A percentile compares a stretch with the other conserved stretches of the same genome.
Conservation (phyloP, 768 basidiomycete species). For the Xerocomellus chrysenteron region DNA sequence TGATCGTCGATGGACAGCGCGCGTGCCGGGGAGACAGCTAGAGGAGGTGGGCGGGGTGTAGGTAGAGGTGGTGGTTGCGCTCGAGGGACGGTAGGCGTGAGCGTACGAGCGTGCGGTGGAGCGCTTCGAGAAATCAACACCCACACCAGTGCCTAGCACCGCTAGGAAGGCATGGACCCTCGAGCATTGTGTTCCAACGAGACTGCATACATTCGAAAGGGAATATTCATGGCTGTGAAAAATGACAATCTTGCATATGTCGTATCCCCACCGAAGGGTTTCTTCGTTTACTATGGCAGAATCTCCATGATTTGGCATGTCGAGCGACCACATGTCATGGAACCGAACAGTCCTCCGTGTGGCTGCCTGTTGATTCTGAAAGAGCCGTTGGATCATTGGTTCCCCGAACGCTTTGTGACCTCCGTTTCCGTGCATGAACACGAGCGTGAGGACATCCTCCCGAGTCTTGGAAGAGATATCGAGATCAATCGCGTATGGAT, state of each 20-base stretch:
- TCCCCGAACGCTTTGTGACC: constrained; percentile 12
- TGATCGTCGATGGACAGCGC: too few relatives aligned
- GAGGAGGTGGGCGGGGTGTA: too few relatives aligned
- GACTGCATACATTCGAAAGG: not conserved
- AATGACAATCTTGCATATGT: too few relatives aligned
- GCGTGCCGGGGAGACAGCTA: too few relatives aligned
- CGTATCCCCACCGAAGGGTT: too few relatives aligned
- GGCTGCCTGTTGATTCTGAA: not conserved
- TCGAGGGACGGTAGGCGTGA: too few relatives aligned
- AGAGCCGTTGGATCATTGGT: not conserved
- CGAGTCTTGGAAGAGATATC: not conserved
- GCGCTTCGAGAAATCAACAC: constrained; percentile 12
- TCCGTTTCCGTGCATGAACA: constrained; percentile 2
- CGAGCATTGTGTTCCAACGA: constrained; percentile 8
- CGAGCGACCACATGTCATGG: constrained; percentile 9
- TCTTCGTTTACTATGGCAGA: too few relatives aligned
- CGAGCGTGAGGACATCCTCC: not conserved
- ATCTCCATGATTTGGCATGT: not conserved
- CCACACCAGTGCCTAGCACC: not conserved
- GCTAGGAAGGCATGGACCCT: constrained; percentile 7
- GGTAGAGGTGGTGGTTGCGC: too few relatives aligned
- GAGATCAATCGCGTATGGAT: not conserved
- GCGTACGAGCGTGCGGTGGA: too few relatives aligned
- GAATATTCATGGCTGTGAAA: not conserved
- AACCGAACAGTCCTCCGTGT: not conserved